Evolutionary conservation across 2,329 filamentous ascomycete species (phyloP), one percentile per base, ranked within the genome.

Genomic region (Beauveria caledonica): DNA sequence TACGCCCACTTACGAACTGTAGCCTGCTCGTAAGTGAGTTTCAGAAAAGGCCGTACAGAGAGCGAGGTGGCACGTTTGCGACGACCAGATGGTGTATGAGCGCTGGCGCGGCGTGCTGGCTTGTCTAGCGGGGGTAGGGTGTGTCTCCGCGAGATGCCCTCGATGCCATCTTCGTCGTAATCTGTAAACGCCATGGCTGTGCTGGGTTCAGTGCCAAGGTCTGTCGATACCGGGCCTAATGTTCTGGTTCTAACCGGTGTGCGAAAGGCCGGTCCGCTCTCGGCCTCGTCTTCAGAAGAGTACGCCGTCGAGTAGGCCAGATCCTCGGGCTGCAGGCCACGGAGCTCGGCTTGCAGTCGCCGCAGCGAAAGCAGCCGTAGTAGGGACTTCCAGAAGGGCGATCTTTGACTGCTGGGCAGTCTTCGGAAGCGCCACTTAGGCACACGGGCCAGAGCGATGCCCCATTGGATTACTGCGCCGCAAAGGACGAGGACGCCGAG

Each of bases 371-470:
- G 61, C 65, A 64, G 74, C 65, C 65, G 78, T 68, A 60, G 75
- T 71, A 66, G 73, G 58, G 63, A 74, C 72, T 66, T 79, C 68
- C 65, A 77, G 57, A 66, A 70, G 63, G 63, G 71, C 67, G 40
- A 69, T 63, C 60, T 73, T 71, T 65, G 74, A 72, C 60, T 67
- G 33, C 69, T 70, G 1, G 75, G 71, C 19, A 79, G 75, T 60
- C 86, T 84, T 66, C 85, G 83, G 67, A 97, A 92, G 48, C 92
- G 89, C 91, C 93, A 97, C 67, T 86, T 91, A 2, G 94, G 94
- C 19, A 97, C 90, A 61, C 93, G 83, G 55, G 93, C 92, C 63
- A 99, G 77, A 27, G 87, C 83, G 58, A 97, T 88, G 50, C 90
- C 92, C 89, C 90, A 95, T 67, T 81, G 82, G 40, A 97, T 83